These are phyloP conservation scores for Nakaseomyces bracarensis DNA, from an alignment of 1,139 yeast genomes.

Conservation along the genomic window DNA sequence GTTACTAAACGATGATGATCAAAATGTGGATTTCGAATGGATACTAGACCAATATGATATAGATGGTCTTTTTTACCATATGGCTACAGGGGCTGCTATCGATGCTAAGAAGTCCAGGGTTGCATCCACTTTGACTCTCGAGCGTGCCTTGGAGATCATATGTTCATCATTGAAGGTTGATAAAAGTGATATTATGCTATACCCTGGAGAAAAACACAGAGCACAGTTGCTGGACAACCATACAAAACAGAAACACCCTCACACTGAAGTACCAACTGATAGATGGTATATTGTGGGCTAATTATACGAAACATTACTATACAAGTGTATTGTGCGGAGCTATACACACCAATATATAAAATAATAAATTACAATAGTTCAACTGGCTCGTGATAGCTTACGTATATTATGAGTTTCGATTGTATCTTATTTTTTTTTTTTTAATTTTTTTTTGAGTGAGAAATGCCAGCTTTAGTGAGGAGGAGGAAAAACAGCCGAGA, in stretches of 20 bases:
- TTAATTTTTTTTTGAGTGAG: too few species aligned
- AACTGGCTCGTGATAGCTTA: too few species aligned
- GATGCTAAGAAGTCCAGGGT: constrained; percentile 9
- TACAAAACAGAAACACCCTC: background rate
- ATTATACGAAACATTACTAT: too few species aligned
- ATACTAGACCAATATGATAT: constrained; percentile 20
- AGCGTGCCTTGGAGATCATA: constrained; percentile 8
- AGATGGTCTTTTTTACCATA: constrained; percentile 21
- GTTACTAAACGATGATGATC: constrained; percentile 13
- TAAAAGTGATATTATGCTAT: background rate
- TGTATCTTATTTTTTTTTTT: too few species aligned
- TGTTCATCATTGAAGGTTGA: background rate
- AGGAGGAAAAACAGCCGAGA: too few species aligned
- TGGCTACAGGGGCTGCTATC: constrained; percentile 10
- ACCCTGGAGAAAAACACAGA: background rate
- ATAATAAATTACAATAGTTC: too few species aligned
- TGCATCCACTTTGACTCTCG: constrained; percentile 10
- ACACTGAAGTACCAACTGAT: background rate
- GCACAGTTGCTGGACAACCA: background rate
- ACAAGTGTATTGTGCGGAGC: too few species aligned
- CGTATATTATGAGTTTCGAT: too few species aligned
- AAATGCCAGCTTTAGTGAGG: too few species aligned
- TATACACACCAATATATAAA: too few species aligned
- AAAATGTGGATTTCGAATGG: constrained; percentile 14
- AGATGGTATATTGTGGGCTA: constrained; percentile 8